Evolutionary conservation across 768 basidiomycete genomes (phyloP).

Genomic region (Tephrocybe sp.): DNA sequence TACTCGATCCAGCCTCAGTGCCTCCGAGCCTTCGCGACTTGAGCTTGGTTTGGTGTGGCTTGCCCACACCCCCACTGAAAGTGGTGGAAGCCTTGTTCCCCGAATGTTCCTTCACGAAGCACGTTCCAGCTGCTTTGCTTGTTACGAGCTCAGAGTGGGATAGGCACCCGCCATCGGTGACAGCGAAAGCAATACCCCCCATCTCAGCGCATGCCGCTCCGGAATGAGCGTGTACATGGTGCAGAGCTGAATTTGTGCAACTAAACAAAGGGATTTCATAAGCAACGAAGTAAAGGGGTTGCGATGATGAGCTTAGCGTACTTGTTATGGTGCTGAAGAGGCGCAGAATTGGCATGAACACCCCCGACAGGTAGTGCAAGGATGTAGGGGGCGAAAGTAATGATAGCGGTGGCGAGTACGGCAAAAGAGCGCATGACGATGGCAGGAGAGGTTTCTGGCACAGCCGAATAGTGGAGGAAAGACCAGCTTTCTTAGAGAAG

Average conservation of each 20-base stretch:
- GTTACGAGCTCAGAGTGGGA: background rate
- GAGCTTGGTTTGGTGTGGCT: background rate
- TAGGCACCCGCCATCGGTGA: slow-evolving; percentile 1
- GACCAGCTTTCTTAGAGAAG: slow-evolving; percentile 10
- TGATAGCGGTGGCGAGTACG: background rate
- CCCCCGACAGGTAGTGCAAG: slow-evolving; percentile 3
- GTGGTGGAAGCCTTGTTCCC: background rate
- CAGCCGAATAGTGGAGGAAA: background rate
- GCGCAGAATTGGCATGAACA: background rate
- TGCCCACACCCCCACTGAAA: background rate
- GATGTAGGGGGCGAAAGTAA: background rate
- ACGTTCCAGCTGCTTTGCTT: background rate
- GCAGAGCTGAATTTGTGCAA: background rate
- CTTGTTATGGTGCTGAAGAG: background rate
- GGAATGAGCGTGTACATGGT: background rate
- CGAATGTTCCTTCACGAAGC: background rate
- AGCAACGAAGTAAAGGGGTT: background rate
- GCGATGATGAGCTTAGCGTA: background rate
- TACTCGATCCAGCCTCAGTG: background rate
- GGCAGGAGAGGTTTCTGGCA: background rate
- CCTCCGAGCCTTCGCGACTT: background rate
- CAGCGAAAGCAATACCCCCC: slow-evolving; percentile 4
- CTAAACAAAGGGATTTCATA: background rate
- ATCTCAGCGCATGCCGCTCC: background rate
- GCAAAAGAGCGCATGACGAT: slow-evolving; percentile 3